Base-by-base conservation (phyloP, 371 early-diverging fungal genomes). In the Mortierella sp. region DNA sequence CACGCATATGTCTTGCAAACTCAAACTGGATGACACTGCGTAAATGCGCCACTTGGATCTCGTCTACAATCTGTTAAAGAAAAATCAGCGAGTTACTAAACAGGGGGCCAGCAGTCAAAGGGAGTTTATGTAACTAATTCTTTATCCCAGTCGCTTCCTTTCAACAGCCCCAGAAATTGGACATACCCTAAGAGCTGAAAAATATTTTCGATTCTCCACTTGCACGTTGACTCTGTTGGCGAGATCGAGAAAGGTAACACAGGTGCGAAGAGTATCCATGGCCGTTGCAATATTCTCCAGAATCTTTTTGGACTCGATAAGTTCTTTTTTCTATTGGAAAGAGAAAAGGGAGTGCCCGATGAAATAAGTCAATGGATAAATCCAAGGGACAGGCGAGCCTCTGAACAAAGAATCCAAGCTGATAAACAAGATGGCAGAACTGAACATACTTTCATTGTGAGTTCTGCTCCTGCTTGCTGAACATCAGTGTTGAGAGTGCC, bases 241-340 rank as follows among this genome's bases (percentile, higher is more conserved):
- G 62, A 96, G 87, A 72, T 97, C 96, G 43, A 98, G 84, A 4
- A 99, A 94, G 59, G 91, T 86, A 53, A 95, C 82, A 76, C 98
- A 95, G 28, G 89, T 88, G 60, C 94, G 90, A n/a, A 98, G 73
- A 0, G 91, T 85, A 63, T 96, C 95, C 61, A 92, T 89, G 4
- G 97, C 94, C 25, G 89, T 85, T 58, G 98, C 97, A 23, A 98
- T 88, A 79, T 98, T 97, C 58, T 93, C 89, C 61, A 95, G 89
- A 43, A 93, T 95, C 55, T 88, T 89, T 65, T 94, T 90, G 61
- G 94, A 88, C 48, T 94, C 92, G 14, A 95, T 91, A 43, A 97
- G 79, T 68, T 98, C 95, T n/a, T 90, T 88, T 90, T 96, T 96
- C 93, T 97, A 85, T n/a, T 57, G 66, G 60, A 58, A 66, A 55